Conservation (phyloP, 2,329 filamentous ascomycete genomes). For the Lasiodiplodia sp. region DNA sequence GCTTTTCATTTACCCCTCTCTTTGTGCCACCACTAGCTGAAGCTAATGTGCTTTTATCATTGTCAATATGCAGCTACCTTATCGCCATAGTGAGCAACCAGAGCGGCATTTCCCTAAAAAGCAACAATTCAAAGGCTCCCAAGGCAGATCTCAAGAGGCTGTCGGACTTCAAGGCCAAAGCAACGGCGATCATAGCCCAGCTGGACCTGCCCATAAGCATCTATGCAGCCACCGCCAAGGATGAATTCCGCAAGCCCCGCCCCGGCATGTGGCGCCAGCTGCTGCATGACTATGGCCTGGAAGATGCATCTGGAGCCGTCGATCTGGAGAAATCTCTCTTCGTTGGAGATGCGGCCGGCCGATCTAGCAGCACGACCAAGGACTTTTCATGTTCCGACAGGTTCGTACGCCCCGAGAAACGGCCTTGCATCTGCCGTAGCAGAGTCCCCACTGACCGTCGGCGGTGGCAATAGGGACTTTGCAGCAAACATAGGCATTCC, state of each 20-base stretch:
- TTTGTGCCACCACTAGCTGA: slow-evolving; percentile 22
- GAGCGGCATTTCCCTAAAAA: slow-evolving; percentile 77
- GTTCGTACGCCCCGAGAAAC: slow-evolving; percentile 44
- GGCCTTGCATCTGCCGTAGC: slow-evolving; percentile 25
- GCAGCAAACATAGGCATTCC: slow-evolving; percentile 82
- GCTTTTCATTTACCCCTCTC: slow-evolving; percentile 27
- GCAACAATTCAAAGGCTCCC: slow-evolving; percentile 74
- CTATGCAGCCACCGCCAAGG: slow-evolving; percentile 85
- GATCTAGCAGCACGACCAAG: slow-evolving; percentile 53
- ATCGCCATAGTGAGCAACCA: slow-evolving; percentile 90
- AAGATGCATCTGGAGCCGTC: slow-evolving; percentile 60
- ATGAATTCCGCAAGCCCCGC: slow-evolving; percentile 86
- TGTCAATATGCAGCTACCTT: slow-evolving; percentile 63
- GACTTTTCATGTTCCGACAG: slow-evolving; percentile 69
- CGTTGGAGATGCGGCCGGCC: slow-evolving; percentile 81
- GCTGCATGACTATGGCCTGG: slow-evolving; percentile 59
- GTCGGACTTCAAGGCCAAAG: slow-evolving; percentile 83
- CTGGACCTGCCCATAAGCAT: slow-evolving; percentile 79
- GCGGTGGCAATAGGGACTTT: slow-evolving; percentile 68
- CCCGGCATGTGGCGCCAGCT: slow-evolving; percentile 85
- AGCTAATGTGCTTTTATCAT: slow-evolving; percentile 26
- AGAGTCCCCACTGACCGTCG: slow-evolving; percentile 29
- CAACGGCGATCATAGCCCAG: slow-evolving; percentile 70
- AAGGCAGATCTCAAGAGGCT: slow-evolving; percentile 73
- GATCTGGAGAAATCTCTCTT: slow-evolving; percentile 79